A percentile compares a stretch with the other conserved stretches of the same genome.
Conservation (phyloP, 2,329 filamentous ascomycete species). For the Lasiodiplodia gonubiensis region DNA sequence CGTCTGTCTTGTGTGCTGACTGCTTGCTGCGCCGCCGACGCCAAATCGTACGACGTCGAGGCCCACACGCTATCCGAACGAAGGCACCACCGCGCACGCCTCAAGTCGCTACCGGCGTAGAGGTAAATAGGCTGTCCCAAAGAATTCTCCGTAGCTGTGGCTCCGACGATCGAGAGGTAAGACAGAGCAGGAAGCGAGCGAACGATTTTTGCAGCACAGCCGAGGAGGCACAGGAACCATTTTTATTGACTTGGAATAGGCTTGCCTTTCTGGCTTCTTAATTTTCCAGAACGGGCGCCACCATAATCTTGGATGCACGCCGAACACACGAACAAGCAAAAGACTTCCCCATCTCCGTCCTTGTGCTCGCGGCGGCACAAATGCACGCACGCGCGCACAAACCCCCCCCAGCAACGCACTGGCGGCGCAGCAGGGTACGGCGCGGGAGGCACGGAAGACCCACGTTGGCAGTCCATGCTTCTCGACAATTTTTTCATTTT, state of each 20-base stretch:
- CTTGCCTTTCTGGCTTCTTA: slow-evolving; percentile 6
- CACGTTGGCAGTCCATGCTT: neutral
- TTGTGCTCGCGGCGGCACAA: neutral
- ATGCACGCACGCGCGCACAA: neutral
- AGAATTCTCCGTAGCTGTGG: slow-evolving; percentile 22
- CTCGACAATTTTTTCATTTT: neutral
- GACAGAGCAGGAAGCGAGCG: slow-evolving; percentile 9
- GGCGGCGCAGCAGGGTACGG: slow-evolving; percentile 3
- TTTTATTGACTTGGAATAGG: slow-evolving; percentile 21
- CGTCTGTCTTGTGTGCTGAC: neutral
- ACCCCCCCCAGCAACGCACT: neutral
- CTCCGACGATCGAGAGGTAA: slow-evolving; percentile 1
- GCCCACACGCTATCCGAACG: slow-evolving; percentile 7
- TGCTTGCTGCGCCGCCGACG: neutral
- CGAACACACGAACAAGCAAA: slow-evolving; percentile 21
- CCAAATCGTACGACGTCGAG: slow-evolving; percentile 1
- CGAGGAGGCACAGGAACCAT: neutral
- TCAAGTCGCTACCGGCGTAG: slow-evolving; percentile 9
- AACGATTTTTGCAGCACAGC: slow-evolving; percentile 1
- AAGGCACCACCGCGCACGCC: slow-evolving; percentile 6
- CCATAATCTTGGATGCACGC: slow-evolving; percentile 24
- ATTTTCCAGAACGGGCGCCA: slow-evolving; percentile 25
- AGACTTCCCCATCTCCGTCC: neutral
- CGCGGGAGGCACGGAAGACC: neutral
- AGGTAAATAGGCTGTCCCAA: slow-evolving; percentile 8